These are phyloP conservation scores for Celoporthe dispersa DNA, from an alignment of 2,329 filamentous ascomycete species.

Conservation along the genomic window DNA sequence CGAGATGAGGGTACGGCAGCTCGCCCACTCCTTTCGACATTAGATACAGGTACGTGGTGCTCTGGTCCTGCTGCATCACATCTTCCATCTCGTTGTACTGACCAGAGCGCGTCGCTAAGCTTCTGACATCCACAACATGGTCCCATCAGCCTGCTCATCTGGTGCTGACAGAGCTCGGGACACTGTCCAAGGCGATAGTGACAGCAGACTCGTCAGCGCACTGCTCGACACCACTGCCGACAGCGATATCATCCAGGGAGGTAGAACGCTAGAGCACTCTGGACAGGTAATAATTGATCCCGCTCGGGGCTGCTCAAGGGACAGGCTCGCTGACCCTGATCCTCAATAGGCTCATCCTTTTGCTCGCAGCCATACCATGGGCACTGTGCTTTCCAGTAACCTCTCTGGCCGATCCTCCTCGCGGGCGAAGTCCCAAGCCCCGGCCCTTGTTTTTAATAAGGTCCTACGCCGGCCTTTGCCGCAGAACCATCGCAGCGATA, in stretches of 20 bases:
- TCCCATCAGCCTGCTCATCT: not conserved
- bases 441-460: not conserved
- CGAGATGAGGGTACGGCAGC: not conserved
- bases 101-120: not conserved
- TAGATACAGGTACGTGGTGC: constrained; percentile 18
- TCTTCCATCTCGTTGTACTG: not conserved
- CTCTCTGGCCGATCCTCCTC: constrained; percentile 5
- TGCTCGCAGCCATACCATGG: constrained; percentile 21
- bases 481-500: not conserved
- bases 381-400: constrained; percentile 9
- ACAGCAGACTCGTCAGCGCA: constrained; percentile 24
- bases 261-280: not conserved
- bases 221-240: constrained; percentile 24
- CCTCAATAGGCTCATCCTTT: constrained; percentile 4
- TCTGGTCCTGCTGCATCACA: too few species aligned
- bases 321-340: not conserved
- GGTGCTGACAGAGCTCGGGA: not conserved
- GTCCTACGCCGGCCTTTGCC: constrained; percentile 21
- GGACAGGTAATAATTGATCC: not conserved
- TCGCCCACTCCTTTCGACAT: constrained; percentile 14
- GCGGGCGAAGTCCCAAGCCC: not conserved
- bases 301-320: not conserved
- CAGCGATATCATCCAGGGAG: constrained; percentile 1
- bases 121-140: constrained; percentile 11
- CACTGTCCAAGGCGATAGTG: not conserved